phyloP scores from a whole-genome alignment of 805 yeast species.

The Kodamaea hsintzibuensis region DNA sequence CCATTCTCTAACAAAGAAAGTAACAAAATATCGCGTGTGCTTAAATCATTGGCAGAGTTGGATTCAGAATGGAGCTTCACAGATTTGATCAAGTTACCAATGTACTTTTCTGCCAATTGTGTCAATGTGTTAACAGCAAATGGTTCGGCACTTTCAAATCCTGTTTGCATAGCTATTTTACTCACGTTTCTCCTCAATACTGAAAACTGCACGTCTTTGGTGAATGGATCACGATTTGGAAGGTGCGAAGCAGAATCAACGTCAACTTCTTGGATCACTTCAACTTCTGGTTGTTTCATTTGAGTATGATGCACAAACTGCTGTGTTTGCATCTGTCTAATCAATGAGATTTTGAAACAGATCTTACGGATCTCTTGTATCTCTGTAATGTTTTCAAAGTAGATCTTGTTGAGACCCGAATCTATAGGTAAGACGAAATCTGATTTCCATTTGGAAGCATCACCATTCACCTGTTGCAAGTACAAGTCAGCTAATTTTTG shows the following conservation, averaged over 20 bases:
- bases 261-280: slow-evolving; percentile 63
- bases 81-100: slow-evolving; percentile 71
- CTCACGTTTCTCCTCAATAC: slow-evolving; percentile 70
- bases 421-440: slow-evolving; percentile 36
- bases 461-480: slow-evolving; percentile 28
- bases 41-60: slow-evolving; percentile 44
- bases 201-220: slow-evolving; percentile 60
- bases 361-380: slow-evolving; percentile 88
- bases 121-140: slow-evolving; percentile 77
- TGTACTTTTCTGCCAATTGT: slow-evolving; percentile 78
- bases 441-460: slow-evolving; percentile 25
- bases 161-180: slow-evolving; percentile 85
- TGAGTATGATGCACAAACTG: slow-evolving; percentile 74
- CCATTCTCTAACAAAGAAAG: slow-evolving; percentile 84
- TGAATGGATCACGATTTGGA: slow-evolving; percentile 62
- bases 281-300: slow-evolving; percentile 67
- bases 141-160: slow-evolving; percentile 83
- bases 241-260: slow-evolving; percentile 82
- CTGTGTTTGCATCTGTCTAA: slow-evolving; percentile 87
- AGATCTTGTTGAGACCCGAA: slow-evolving; percentile 60
- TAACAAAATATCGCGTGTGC: slow-evolving; percentile 48
- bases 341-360: slow-evolving; percentile 84
- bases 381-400: slow-evolving; percentile 66
- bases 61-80: slow-evolving; percentile 73
- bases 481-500: slow-evolving; percentile 36